Evolutionary conservation across 306 rosid genomes (phyloP).

Genomic region (Begonia loranthoides): DNA sequence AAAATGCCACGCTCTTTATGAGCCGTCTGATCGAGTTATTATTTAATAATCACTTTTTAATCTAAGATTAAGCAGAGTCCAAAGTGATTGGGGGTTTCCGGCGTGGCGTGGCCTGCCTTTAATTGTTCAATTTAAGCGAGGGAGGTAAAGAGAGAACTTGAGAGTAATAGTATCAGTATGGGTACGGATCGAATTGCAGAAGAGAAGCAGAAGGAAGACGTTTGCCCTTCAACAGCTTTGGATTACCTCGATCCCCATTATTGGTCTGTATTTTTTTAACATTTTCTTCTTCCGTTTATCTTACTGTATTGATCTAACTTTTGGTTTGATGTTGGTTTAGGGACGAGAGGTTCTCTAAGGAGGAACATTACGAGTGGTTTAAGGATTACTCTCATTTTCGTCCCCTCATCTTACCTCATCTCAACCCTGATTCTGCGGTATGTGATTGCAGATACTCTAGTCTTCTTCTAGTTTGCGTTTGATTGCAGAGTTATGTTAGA

Average conservation of each 20-base stretch:
- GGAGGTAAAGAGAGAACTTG: no score
- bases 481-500: no score
- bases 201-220: slow-evolving; percentile 6
- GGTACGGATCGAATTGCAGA: slow-evolving; percentile 12
- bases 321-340: no score
- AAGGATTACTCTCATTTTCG: slow-evolving; percentile 89
- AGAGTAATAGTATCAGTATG: no score
- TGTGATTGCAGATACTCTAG: no score
- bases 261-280: slow-evolving; percentile 26
- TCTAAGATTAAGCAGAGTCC: no score
- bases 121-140: no score
- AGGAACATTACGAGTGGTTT: slow-evolving; percentile 85
- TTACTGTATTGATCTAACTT: slow-evolving; percentile 4
- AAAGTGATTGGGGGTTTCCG: no score
- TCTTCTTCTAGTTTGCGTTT: neutral
- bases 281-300: neutral
- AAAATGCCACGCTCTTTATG: no score
- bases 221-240: slow-evolving; percentile 34
- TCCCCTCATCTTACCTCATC: slow-evolving; percentile 65
- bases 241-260: slow-evolving; percentile 77
- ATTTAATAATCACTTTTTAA: no score
- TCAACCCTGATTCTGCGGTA: slow-evolving; percentile 45
- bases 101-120: no score
- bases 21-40: no score
- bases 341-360: slow-evolving; percentile 67